Evolutionary conservation across 768 basidiomycete species (phyloP).

Genomic region (Astraeus odoratus): DNA sequence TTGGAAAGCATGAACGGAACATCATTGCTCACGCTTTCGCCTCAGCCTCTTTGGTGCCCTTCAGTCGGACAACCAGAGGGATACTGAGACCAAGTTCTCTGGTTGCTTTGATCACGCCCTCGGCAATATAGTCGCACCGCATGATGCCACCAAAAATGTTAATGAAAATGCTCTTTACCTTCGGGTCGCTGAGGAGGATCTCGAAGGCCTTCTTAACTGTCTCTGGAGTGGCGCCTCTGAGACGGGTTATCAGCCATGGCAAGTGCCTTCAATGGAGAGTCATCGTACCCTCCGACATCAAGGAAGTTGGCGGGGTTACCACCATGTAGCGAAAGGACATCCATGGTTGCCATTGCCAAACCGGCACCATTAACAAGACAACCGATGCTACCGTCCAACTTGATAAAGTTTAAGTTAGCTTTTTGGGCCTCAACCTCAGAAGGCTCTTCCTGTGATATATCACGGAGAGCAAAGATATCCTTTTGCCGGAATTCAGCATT

Average conservation of each 20-base stretch:
- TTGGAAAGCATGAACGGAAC: not conserved
- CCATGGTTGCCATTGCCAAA: slow-evolving; percentile 99
- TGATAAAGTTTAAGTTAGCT: slow-evolving; percentile 96
- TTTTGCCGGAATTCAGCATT: slow-evolving; percentile 97
- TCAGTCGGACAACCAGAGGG: slow-evolving; percentile 88
- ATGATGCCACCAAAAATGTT: slow-evolving; percentile 99
- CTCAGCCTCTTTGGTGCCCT: slow-evolving; percentile 95
- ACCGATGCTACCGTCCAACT: slow-evolving; percentile 94
- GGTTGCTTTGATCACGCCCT: slow-evolving; percentile 97
- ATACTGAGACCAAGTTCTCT: slow-evolving; percentile 82
- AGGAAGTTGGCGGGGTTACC: slow-evolving; percentile 98
- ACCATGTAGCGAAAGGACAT: slow-evolving; percentile 93
- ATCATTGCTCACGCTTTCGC: slow-evolving; percentile 89
- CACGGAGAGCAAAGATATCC: slow-evolving; percentile 83
- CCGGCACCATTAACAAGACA: slow-evolving; percentile 99
- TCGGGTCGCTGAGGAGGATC: slow-evolving; percentile 81
- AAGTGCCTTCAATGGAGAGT: not conserved
- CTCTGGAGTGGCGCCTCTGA: slow-evolving; percentile 93
- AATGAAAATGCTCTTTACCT: slow-evolving; percentile 98
- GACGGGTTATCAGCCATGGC: slow-evolving; percentile 3
- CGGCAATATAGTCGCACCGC: slow-evolving; percentile 97
- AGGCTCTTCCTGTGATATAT: slow-evolving; percentile 91
- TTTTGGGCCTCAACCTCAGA: slow-evolving; percentile 98
- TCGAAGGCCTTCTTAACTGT: slow-evolving; percentile 99
- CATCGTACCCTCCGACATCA: slow-evolving; percentile 85